Percentiles rank a stretch among this genome's conserved stretches.
Conservation (phyloP, 768 basidiomycete species). For the Agaricus blazei region DNA sequence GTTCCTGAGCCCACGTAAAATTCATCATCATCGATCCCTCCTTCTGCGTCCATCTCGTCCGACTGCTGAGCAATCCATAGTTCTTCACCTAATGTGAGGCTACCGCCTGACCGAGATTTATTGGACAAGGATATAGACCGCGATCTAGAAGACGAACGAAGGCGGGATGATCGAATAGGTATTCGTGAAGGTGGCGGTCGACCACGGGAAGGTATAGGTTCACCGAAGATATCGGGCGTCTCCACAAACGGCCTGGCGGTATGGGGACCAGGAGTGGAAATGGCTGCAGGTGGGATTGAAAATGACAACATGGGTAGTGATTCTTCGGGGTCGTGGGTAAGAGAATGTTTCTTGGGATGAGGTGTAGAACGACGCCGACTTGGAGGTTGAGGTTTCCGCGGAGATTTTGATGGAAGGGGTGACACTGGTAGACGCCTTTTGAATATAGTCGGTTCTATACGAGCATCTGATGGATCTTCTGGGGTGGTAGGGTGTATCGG, state of each 20-base stretch:
- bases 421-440: conserved; percentile 59
- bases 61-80: conserved; percentile 38
- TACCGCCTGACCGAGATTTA: conserved; percentile 21
- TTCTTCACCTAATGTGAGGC: conserved; percentile 66
- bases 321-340: conserved; percentile 19
- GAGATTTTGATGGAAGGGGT: conserved; percentile 52
- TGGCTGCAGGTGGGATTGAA: conserved; percentile 4
- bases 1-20: conserved; percentile 52
- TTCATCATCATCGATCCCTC: conserved; percentile 43
- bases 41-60: conserved; percentile 21
- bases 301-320: conserved; percentile 2
- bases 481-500: conserved; percentile 6
- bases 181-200: conserved; percentile 6
- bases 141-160: conserved; percentile 9
- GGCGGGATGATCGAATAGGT: conserved; percentile 11
- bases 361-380: conserved; percentile 32
- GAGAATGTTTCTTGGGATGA: conserved; percentile 22
- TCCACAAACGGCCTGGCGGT: not conserved
- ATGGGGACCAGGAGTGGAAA: conserved; percentile 8
- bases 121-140: not conserved
- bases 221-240: conserved; percentile 1
- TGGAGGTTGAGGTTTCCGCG: conserved; percentile 56
- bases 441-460: conserved; percentile 33
- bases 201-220: not conserved
- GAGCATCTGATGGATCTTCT: not conserved